These are phyloP conservation scores for Lathyrus oleraceus DNA, from an alignment of 306 rosid genomes.

Conservation along the genomic window DNA sequence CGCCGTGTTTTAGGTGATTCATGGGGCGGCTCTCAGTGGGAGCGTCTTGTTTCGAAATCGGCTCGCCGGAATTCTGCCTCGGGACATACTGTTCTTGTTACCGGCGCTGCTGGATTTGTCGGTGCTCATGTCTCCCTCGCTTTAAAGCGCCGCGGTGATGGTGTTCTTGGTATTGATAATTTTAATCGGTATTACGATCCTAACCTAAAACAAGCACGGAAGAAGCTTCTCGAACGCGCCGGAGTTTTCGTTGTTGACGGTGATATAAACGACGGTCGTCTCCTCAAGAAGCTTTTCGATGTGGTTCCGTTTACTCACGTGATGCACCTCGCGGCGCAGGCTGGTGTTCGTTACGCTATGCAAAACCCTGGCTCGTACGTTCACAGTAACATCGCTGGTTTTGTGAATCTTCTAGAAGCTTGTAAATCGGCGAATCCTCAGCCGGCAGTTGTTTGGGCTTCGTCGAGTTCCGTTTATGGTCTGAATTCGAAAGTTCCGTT, in stretches of 20 bases:
- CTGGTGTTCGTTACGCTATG: constrained; percentile 87
- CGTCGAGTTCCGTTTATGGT: constrained; percentile 88
- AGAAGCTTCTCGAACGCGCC: constrained; percentile 61
- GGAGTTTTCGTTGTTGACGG: constrained; percentile 85
- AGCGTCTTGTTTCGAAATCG: constrained; percentile 66
- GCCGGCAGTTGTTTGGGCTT: constrained; percentile 80
- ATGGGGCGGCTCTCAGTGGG: constrained; percentile 86
- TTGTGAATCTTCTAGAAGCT: constrained; percentile 68
- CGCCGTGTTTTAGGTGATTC: constrained; percentile 53
- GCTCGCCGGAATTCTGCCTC: constrained; percentile 42
- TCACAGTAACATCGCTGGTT: constrained; percentile 78
- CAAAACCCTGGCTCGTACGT: constrained; percentile 72
- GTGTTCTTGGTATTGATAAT: constrained; percentile 75
- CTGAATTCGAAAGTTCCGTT: constrained; percentile 79
- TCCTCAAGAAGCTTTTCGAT: constrained; percentile 75
- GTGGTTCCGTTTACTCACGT: constrained; percentile 80
- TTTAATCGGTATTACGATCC: constrained; percentile 79
- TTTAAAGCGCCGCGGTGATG: constrained; percentile 79
- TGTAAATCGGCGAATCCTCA: constrained; percentile 75
- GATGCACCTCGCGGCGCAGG: constrained; percentile 90
- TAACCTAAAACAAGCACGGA: constrained; percentile 66
- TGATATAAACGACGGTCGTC: constrained; percentile 62
- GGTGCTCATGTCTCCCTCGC: constrained; percentile 78
- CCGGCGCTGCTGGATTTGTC: constrained; percentile 85
- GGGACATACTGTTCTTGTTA: constrained; percentile 62